Percentiles rank a stretch among this genome's conserved stretches.
Evolutionary conservation across 805 yeast species (phyloP).

Genomic region (Wickerhamomyces mucosus): DNA sequence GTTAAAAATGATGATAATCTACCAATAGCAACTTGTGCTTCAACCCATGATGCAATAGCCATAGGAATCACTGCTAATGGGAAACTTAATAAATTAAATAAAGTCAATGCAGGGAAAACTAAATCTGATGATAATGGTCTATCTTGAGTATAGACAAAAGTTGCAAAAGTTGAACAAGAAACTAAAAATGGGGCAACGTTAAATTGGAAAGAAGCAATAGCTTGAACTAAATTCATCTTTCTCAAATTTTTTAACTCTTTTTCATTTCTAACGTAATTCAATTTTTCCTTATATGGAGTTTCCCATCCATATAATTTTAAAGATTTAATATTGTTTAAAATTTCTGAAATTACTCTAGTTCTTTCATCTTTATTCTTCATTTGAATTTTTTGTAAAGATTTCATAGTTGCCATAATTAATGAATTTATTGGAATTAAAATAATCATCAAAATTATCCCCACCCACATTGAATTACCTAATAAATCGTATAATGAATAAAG

Average conservation of each 20-base stretch:
- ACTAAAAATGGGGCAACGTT: constrained; percentile 83
- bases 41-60: constrained; percentile 78
- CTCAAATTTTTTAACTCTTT: constrained; percentile 72
- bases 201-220: constrained; percentile 69
- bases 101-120: constrained; percentile 83
- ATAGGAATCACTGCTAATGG: constrained; percentile 90
- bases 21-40: constrained; percentile 73
- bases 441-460: constrained; percentile 76
- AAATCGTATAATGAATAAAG: constrained; percentile 60
- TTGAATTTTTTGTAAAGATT: constrained; percentile 67
- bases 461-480: constrained; percentile 90
- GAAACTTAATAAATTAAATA: constrained; percentile 82
- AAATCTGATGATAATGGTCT: constrained; percentile 78
- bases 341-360: constrained; percentile 80
- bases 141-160: constrained; percentile 51
- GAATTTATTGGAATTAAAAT: constrained; percentile 78
- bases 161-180: constrained; percentile 80
- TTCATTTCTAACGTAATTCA: constrained; percentile 78
- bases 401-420: constrained; percentile 55
- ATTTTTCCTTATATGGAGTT: constrained; percentile 62
- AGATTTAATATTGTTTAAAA: constrained; percentile 84
- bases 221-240: constrained; percentile 62
- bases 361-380: constrained; percentile 90
- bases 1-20: constrained; percentile 69
- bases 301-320: constrained; percentile 97